Conservation (phyloP, 306 rosid species). For the Gillenia trifoliata region DNA sequence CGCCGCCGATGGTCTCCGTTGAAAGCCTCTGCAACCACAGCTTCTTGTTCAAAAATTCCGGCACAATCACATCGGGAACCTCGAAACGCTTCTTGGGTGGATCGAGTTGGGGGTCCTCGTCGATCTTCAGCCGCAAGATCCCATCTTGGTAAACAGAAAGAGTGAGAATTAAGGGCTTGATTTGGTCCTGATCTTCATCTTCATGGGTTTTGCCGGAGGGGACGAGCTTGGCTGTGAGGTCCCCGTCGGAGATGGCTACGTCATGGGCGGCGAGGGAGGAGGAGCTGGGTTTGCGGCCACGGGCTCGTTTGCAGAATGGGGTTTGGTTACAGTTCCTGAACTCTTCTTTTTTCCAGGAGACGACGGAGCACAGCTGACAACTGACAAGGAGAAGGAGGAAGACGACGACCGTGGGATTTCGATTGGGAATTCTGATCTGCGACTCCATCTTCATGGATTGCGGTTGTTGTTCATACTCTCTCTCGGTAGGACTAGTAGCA, state of each 20-base stretch:
- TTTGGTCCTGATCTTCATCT: conserved; percentile 19
- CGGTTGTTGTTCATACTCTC: conserved; percentile 11
- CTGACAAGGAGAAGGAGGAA: conserved; percentile 38
- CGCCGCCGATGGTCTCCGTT: conserved; percentile 39
- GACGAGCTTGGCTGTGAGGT: conserved; percentile 65
- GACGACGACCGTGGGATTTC: neutral
- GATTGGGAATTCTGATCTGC: conserved; percentile 32
- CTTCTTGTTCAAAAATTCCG: conserved; percentile 46
- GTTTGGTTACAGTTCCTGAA: conserved; percentile 85
- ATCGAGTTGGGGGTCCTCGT: conserved; percentile 56
- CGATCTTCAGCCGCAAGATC: conserved; percentile 75
- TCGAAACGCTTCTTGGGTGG: conserved; percentile 69
- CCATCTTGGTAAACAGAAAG: conserved; percentile 62
- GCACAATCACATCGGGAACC: conserved; percentile 71
- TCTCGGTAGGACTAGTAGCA: neutral
- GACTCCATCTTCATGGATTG: conserved; percentile 10
- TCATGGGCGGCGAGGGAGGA: conserved; percentile 53
- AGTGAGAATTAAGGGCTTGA: conserved; percentile 61
- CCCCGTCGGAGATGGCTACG: conserved; percentile 57
- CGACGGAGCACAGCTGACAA: conserved; percentile 32
- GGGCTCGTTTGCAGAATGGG: conserved; percentile 93
- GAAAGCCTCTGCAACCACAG: conserved; percentile 63
- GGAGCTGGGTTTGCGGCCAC: conserved; percentile 54
- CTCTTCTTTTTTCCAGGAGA: conserved; percentile 87
- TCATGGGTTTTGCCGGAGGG: conserved; percentile 27